Conservation (phyloP, 2,329 filamentous ascomycete species). For the Cryphonectria japonica region DNA sequence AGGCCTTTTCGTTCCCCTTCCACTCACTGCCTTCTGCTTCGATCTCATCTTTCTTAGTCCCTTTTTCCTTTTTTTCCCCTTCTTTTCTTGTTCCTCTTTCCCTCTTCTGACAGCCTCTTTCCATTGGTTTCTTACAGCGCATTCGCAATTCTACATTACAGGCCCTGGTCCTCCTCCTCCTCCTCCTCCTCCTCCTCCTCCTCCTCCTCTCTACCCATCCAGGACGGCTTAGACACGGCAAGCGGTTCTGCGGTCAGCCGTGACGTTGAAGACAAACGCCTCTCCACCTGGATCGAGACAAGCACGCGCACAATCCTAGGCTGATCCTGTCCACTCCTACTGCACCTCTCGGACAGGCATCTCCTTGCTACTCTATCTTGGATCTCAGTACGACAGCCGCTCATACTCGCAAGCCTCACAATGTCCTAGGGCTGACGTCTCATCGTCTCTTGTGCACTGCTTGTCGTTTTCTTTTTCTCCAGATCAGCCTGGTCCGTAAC, state of each 20-base stretch:
- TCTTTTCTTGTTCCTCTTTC: constrained; percentile 5
- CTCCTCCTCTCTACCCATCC: not conserved
- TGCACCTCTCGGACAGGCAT: constrained; percentile 24
- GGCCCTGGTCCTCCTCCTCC: not conserved
- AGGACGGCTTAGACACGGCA: constrained; percentile 12
- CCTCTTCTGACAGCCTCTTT: not conserved
- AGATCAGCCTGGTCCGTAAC: constrained; percentile 14
- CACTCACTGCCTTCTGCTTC: constrained; percentile 6
- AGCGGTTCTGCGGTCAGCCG: constrained; percentile 22
- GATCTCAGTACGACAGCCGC: constrained; percentile 18
- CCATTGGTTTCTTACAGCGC: not conserved
- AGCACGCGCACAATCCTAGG: constrained; percentile 14
- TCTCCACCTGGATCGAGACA: constrained; percentile 4
- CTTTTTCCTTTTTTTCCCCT: not conserved
- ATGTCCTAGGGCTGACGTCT: constrained; percentile 23
- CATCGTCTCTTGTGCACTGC: constrained; percentile 20
- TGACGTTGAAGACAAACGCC: constrained; percentile 16
- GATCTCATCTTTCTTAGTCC: constrained; percentile 6
- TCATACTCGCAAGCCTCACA: constrained; percentile 28
- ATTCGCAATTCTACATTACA: not conserved
- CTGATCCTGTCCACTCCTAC: constrained; percentile 13
- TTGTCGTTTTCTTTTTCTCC: constrained; percentile 12
- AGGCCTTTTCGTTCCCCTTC: constrained; percentile 18
- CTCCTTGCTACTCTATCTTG: constrained; percentile 28
- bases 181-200: no score